Conservation (phyloP, 495 filamentous ascomycete genomes). For the Entonaema liquescens region DNA sequence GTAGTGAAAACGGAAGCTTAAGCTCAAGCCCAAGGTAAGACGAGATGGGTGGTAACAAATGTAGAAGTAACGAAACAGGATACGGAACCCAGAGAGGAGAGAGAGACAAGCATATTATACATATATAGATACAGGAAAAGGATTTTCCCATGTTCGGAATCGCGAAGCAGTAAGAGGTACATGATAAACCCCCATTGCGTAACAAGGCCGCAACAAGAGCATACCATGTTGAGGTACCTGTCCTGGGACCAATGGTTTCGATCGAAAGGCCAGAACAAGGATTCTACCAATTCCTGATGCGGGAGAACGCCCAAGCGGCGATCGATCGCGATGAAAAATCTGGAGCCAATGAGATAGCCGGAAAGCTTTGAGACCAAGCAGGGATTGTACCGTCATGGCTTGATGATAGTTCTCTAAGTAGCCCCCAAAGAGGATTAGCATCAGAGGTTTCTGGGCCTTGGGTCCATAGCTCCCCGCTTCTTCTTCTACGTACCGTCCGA, state of each 20-base stretch:
- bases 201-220: conserved; percentile 13
- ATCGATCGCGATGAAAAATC: conserved; percentile 36
- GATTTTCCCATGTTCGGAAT: conserved; percentile 31
- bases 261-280: conserved; percentile 28
- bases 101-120: conserved; percentile 16
- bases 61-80: conserved; percentile 2
- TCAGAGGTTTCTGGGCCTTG: not conserved
- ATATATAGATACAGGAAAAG: conserved; percentile 32
- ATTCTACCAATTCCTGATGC: conserved; percentile 38
- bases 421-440: conserved; percentile 18
- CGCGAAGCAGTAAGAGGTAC: conserved; percentile 16
- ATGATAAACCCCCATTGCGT: conserved; percentile 19
- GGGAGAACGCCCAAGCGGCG: conserved; percentile 40
- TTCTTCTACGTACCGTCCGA: not conserved
- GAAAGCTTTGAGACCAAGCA: conserved; percentile 16
- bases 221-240: conserved; percentile 12
- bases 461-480: conserved; percentile 23
- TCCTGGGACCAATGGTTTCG: conserved; percentile 14
- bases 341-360: conserved; percentile 21
- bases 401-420: conserved; percentile 36
- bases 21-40: not conserved
- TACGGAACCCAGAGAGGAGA: not conserved
- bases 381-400: conserved; percentile 24
- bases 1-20: not conserved
- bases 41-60: not conserved